A percentile compares a stretch with the other conserved stretches of the same genome.
phyloP scores from a whole-genome alignment of 2,329 filamentous ascomycete genomes.

The Coniochaeta sp. region DNA sequence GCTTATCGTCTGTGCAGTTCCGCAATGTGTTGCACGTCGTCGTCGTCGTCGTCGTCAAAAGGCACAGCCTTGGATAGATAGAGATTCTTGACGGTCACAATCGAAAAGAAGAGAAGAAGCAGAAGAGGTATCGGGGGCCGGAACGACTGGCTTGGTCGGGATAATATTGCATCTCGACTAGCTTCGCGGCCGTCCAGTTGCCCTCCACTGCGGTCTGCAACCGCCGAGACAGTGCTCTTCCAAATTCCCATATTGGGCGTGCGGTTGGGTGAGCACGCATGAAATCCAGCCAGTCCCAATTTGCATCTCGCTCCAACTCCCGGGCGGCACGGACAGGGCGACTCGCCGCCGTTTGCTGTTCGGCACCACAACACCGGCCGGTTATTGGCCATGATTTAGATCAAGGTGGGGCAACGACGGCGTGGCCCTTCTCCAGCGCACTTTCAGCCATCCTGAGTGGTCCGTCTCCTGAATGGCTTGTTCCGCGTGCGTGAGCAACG shows the following conservation, averaged over 20 bases:
- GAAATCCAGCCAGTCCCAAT: background rate
- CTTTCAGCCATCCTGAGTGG: background rate
- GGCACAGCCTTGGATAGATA: background rate
- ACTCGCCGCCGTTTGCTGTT: background rate
- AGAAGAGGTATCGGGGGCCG: background rate
- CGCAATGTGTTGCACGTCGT: background rate
- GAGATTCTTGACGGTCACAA: background rate
- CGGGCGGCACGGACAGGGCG: background rate
- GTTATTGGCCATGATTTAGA: background rate
- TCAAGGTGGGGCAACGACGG: background rate
- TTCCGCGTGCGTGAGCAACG: background rate
- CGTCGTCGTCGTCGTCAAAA: background rate
- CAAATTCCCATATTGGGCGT: background rate
- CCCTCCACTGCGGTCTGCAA: background rate
- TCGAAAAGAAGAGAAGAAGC: background rate
- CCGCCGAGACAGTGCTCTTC: background rate
- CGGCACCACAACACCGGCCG: background rate
- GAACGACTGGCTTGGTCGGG: background rate
- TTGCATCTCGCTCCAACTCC: background rate
- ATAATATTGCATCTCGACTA: background rate
- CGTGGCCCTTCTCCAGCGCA: background rate
- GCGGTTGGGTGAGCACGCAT: background rate
- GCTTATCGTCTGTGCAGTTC: background rate
- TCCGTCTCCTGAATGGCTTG: background rate
- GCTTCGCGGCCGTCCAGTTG: background rate